Evolutionary conservation across 2,329 filamentous ascomycete species (phyloP).

Genomic region (Stachybotrys chlorohalonatus): DNA sequence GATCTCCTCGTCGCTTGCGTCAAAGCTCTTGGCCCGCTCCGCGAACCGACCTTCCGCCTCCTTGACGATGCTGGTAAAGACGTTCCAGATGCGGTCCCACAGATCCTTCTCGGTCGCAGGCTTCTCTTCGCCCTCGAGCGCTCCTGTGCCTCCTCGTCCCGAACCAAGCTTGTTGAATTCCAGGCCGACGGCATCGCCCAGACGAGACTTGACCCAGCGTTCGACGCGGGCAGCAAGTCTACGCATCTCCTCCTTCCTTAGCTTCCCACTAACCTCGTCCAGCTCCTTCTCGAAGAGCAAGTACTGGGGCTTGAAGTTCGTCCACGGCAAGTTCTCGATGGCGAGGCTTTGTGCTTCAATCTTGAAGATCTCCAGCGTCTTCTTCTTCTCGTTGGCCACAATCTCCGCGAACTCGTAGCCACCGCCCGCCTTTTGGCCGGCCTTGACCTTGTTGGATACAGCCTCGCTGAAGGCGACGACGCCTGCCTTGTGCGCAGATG

Average conservation of each 20-base stretch:
- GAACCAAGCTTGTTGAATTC: slow-evolving; percentile 96
- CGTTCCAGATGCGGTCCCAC: slow-evolving; percentile 91
- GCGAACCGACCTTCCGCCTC: slow-evolving; percentile 82
- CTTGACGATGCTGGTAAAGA: slow-evolving; percentile 73
- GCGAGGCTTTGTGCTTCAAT: slow-evolving; percentile 63
- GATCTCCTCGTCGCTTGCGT: slow-evolving; percentile 84
- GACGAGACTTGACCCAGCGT: slow-evolving; percentile 81
- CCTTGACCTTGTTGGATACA: slow-evolving; percentile 79
- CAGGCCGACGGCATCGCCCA: slow-evolving; percentile 79
- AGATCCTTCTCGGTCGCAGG: slow-evolving; percentile 70
- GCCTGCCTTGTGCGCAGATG: slow-evolving; percentile 80
- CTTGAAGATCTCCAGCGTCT: slow-evolving; percentile 66
- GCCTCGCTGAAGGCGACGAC: slow-evolving; percentile 79
- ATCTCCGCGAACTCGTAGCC: slow-evolving; percentile 94
- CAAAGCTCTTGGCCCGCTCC: slow-evolving; percentile 84
- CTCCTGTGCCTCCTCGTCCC: slow-evolving; percentile 72
- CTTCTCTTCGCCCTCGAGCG: slow-evolving; percentile 69
- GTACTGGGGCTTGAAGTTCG: slow-evolving; percentile 74
- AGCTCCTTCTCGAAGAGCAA: slow-evolving; percentile 81
- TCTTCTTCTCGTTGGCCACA: slow-evolving; percentile 72
- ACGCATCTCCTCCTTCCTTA: slow-evolving; percentile 94
- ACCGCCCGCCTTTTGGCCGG: slow-evolving; percentile 83
- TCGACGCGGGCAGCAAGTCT: slow-evolving; percentile 84
- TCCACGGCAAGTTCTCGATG: slow-evolving; percentile 79
- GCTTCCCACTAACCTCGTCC: slow-evolving; percentile 72